phyloP scores from a whole-genome alignment of 169 alveolate species.

The Plasmodium falciparum region DNA sequence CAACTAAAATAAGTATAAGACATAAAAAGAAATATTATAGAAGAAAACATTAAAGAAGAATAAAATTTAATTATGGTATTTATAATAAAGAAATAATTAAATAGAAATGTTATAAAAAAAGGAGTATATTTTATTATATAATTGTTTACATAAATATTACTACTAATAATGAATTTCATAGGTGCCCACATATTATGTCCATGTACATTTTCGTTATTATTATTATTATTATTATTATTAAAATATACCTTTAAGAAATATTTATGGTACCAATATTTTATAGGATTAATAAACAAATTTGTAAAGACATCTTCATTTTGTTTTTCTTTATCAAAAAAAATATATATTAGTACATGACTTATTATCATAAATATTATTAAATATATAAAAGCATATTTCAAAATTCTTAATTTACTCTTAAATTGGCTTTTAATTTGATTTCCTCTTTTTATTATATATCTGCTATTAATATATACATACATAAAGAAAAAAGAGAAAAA shows the following conservation, averaged over 20 bases:
- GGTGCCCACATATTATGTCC: not conserved
- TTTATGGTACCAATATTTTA: too few species aligned
- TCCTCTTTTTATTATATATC: conserved; percentile 56
- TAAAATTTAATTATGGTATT: conserved; percentile 55
- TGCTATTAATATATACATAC: conserved; percentile 55
- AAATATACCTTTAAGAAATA: not conserved
- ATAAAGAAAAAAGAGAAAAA: conserved; percentile 54
- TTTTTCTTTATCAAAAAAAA: conserved; percentile 15
- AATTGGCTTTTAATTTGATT: conserved; percentile 17
- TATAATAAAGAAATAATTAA: conserved; percentile 44
- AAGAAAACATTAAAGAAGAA: conserved; percentile 33
- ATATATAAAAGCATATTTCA: conserved; percentile 32
- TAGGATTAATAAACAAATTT: too few species aligned
- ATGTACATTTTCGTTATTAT: conserved; percentile 1
- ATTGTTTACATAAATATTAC: not conserved
- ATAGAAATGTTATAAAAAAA: conserved; percentile 15
- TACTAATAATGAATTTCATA: not conserved
- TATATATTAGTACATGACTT: conserved; percentile 24
- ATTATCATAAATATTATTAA: conserved; percentile 1
- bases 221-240: not conserved
- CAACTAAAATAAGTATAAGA: not conserved
- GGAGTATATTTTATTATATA: conserved; percentile 14
- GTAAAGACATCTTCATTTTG: too few species aligned
- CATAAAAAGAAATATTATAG: conserved; percentile 38
- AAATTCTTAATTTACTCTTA: conserved; percentile 30